Percentiles rank a stretch among this genome's conserved stretches.
Evolutionary conservation across 2,329 filamentous ascomycete genomes (phyloP).

Genomic region (Hypoxylon sp.): DNA sequence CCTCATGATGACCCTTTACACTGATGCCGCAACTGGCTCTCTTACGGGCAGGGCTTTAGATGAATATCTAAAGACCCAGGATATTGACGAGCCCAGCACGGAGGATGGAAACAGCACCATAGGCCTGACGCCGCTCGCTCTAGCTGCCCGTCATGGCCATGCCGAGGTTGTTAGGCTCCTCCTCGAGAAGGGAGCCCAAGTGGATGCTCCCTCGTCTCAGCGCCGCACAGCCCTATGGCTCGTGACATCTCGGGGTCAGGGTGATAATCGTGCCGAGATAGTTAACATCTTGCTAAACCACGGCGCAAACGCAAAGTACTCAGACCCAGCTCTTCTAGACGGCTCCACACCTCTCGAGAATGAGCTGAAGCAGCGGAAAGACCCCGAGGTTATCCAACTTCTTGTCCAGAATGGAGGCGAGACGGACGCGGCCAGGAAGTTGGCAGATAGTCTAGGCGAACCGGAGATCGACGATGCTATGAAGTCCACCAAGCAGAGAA

Average conservation of each 20-base stretch:
- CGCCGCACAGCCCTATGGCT: conserved; percentile 25
- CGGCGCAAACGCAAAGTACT: conserved; percentile 21
- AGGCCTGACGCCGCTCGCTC: conserved; percentile 29
- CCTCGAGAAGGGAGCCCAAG: conserved; percentile 30
- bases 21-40: conserved; percentile 15
- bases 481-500: conserved; percentile 4
- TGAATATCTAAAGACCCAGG: conserved; percentile 16
- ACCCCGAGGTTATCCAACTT: conserved; percentile 27
- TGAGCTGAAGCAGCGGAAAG: conserved; percentile 27
- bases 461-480: conserved; percentile 30
- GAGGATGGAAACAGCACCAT: conserved; percentile 25
- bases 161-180: conserved; percentile 26
- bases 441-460: conserved; percentile 7
- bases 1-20: conserved; percentile 32
- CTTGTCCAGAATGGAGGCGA: conserved; percentile 26
- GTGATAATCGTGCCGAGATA: conserved; percentile 23
- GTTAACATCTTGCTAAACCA: conserved; percentile 23
- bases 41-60: conserved; percentile 20
- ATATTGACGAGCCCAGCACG: conserved; percentile 28
- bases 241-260: conserved; percentile 13
- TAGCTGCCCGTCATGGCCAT: conserved; percentile 33
- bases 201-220: conserved; percentile 24
- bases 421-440: conserved; percentile 6
- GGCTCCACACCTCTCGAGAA: conserved; percentile 35
- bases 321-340: conserved; percentile 11